Evolutionary conservation across 2,329 filamentous ascomycete species (phyloP).

Genomic region (Cryphonectria naterciae): DNA sequence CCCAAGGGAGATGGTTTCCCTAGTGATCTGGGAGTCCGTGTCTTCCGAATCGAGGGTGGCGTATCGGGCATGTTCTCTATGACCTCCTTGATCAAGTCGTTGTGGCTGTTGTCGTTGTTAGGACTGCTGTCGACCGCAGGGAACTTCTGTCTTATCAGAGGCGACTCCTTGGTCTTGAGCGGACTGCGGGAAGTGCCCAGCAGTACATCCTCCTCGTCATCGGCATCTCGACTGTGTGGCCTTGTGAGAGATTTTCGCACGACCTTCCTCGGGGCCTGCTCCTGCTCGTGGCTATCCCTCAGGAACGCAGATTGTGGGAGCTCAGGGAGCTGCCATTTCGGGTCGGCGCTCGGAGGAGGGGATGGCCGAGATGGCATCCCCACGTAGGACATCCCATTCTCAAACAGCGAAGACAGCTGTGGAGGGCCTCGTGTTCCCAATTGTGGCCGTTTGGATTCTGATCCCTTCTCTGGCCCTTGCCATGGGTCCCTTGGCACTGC

Average conservation of each 20-base stretch:
- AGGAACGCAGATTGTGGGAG: constrained; percentile 34
- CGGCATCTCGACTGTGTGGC: constrained; percentile 31
- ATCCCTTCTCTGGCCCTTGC: background rate
- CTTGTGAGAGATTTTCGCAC: constrained; percentile 27
- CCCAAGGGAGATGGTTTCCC: constrained; percentile 14
- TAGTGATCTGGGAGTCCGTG: background rate
- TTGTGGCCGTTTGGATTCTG: background rate
- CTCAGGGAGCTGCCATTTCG: constrained; percentile 45
- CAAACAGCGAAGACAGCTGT: constrained; percentile 32
- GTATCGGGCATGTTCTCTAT: constrained; percentile 25
- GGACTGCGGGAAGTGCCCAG: constrained; percentile 25
- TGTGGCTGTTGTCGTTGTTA: constrained; percentile 18
- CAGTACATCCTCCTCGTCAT: constrained; percentile 41
- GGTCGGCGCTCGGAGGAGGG: constrained; percentile 36
- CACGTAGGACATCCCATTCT: constrained; percentile 27
- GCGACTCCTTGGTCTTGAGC: constrained; percentile 7
- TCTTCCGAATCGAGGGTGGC: constrained; percentile 14
- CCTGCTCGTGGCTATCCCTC: constrained; percentile 20
- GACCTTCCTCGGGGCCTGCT: constrained; percentile 17
- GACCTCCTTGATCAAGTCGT: constrained; percentile 23
- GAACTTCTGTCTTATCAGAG: constrained; percentile 24
- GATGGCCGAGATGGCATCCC: constrained; percentile 6
- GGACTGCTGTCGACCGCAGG: constrained; percentile 24
- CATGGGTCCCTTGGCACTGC: background rate
- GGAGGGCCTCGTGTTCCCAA: constrained; percentile 20